phyloP scores from a whole-genome alignment of 2,329 filamentous ascomycete species.

The Leptoxyphium fumago region DNA sequence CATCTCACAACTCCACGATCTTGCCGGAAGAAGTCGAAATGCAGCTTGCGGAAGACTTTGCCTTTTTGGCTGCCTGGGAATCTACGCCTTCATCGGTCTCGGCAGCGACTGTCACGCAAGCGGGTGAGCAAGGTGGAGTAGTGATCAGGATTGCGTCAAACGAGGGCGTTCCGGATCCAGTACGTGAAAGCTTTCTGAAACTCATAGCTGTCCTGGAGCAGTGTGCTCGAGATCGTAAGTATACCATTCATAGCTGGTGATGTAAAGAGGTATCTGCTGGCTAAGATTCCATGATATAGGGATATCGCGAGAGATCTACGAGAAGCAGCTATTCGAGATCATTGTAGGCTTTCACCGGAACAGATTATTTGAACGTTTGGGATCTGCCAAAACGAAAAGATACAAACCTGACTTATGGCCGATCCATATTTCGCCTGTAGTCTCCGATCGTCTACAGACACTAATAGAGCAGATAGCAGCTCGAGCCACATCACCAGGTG shows the following conservation, averaged over 20 bases:
- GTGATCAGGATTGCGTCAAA: background rate
- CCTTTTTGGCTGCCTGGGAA: background rate
- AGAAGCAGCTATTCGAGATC: too few species aligned
- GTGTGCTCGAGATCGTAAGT: background rate
- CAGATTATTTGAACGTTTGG: background rate
- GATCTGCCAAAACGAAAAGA: background rate
- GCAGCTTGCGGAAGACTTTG: background rate
- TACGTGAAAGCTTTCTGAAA: background rate
- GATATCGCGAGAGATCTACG: too few species aligned
- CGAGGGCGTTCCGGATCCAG: background rate
- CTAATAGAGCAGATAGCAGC: background rate
- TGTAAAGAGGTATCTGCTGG: background rate
- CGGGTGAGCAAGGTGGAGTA: background rate
- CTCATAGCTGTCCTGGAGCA: background rate
- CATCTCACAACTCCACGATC: background rate
- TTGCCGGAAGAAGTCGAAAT: background rate
- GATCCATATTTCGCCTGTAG: background rate
- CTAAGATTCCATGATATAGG: background rate
- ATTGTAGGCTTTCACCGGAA: background rate
- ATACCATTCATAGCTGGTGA: background rate
- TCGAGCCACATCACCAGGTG: too few species aligned
- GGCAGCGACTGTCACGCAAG: background rate
- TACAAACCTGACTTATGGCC: background rate
- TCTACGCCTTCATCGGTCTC: background rate
- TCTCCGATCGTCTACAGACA: background rate